These are phyloP conservation scores for Hypericum androsaemum DNA, from an alignment of 345 rosid species.

Conservation along the genomic window DNA sequence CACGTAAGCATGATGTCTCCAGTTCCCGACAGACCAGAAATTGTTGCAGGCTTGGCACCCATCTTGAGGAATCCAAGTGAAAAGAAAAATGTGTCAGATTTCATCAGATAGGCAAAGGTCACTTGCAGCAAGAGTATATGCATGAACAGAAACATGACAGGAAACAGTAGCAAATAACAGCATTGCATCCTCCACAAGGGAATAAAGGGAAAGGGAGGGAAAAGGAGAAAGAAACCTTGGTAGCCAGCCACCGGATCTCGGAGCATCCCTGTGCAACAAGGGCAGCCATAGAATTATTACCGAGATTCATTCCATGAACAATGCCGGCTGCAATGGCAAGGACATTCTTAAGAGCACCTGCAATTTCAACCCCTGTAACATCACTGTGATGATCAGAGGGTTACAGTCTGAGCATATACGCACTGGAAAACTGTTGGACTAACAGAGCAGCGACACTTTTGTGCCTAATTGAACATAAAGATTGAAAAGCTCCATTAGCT, in stretches of 20 bases:
- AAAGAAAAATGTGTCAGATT: conserved; percentile 1
- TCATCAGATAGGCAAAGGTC: neutral
- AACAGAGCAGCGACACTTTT: neutral
- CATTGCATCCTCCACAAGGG: no score
- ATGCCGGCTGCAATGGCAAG: conserved; percentile 94
- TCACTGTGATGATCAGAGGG: conserved; percentile 79
- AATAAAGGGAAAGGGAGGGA: neutral
- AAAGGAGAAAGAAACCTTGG: conserved; percentile 44
- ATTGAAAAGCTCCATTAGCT: neutral
- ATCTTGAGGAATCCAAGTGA: conserved; percentile 35
- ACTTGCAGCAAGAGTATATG: no score
- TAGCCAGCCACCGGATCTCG: conserved; percentile 90
- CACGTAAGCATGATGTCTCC: conserved; percentile 97
- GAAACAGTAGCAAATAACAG: no score
- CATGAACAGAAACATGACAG: no score
- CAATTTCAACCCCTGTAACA: conserved; percentile 94
- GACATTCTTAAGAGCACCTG: conserved; percentile 91
- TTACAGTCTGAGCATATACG: conserved; percentile 47
- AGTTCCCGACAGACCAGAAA: conserved; percentile 85
- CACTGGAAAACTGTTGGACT: conserved; percentile 1
- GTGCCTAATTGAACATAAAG: conserved; percentile 1
- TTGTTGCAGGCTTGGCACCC: conserved; percentile 89
- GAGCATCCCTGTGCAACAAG: conserved; percentile 93
- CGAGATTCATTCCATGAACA: conserved; percentile 87
- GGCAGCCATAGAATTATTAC: conserved; percentile 97